Evolutionary conservation across 805 yeast species (phyloP).

Genomic region (Nematodospora valgi): DNA sequence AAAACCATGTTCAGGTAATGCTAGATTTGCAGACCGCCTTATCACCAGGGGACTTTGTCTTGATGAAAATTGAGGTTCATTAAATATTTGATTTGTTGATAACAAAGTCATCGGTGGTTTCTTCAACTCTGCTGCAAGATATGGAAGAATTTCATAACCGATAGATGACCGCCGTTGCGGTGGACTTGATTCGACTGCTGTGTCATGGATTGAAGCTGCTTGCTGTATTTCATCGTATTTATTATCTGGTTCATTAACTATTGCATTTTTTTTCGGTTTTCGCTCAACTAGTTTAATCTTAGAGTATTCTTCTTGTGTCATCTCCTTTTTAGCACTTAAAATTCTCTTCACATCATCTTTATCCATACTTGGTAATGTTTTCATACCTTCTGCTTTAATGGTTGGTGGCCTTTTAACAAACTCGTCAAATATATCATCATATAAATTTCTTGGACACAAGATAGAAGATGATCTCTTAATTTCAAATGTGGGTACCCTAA

Average conservation of each 20-base stretch:
- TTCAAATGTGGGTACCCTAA: conserved; percentile 41
- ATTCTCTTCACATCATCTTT: conserved; percentile 41
- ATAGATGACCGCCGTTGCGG: conserved; percentile 6
- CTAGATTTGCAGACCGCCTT: conserved; percentile 3
- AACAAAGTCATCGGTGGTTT: conserved; percentile 26
- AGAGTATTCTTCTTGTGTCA: conserved; percentile 40
- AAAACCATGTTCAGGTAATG: conserved; percentile 35
- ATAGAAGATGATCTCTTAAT: conserved; percentile 35
- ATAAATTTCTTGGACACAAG: conserved; percentile 33
- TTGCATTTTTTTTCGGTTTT: conserved; percentile 21
- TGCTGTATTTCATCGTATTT: conserved; percentile 27
- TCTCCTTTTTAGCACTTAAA: conserved; percentile 32
- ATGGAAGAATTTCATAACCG: conserved; percentile 23
- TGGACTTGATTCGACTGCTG: conserved; percentile 22
- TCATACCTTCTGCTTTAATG: conserved; percentile 44
- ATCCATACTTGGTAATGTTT: conserved; percentile 48
- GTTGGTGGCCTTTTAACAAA: conserved; percentile 25
- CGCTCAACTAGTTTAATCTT: conserved; percentile 25
- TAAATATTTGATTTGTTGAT: conserved; percentile 27
- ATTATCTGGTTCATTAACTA: conserved; percentile 23
- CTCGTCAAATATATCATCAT: conserved; percentile 38
- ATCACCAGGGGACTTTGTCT: background rate
- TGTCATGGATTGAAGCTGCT: conserved; percentile 30
- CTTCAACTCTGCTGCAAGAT: conserved; percentile 35
- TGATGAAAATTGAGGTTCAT: conserved; percentile 10